Conservation (phyloP, 2,329 filamentous ascomycete genomes). For the Fusarium sp. region DNA sequence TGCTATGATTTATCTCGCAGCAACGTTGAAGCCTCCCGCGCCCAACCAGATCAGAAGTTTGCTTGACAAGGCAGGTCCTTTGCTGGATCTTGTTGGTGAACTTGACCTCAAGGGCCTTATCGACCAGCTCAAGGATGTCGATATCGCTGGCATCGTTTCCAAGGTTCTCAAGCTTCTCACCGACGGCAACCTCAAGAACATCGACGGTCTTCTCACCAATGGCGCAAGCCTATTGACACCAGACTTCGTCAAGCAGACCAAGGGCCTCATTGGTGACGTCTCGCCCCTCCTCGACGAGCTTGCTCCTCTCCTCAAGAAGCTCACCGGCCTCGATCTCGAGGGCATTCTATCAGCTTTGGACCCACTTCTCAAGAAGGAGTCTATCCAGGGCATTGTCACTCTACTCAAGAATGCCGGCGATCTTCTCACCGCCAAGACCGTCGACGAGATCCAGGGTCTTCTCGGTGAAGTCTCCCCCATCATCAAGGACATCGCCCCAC, state of each 20-base stretch:
- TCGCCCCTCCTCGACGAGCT: constrained; percentile 47
- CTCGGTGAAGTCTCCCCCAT: constrained; percentile 48
- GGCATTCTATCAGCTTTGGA: constrained; percentile 45
- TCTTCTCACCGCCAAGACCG: constrained; percentile 36
- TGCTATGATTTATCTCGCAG: constrained; percentile 53
- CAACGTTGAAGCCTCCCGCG: constrained; percentile 52
- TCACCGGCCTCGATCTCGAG: constrained; percentile 47
- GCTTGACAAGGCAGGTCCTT: constrained; percentile 43
- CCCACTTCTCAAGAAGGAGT: constrained; percentile 44
- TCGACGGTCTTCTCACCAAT: constrained; percentile 50
- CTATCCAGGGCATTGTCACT: constrained; percentile 40
- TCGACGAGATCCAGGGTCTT: constrained; percentile 47
- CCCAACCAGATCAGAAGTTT: constrained; percentile 45
- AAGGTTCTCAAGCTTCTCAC: constrained; percentile 47
- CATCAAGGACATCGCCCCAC: constrained; percentile 36
- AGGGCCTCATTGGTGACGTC: constrained; percentile 43
- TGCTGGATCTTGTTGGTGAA: constrained; percentile 45
- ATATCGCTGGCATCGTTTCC: constrained; percentile 46
- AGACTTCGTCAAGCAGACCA: constrained; percentile 34
- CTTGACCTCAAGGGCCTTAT: constrained; percentile 50
- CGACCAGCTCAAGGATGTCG: constrained; percentile 45
- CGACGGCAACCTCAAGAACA: constrained; percentile 47
- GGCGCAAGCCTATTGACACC: constrained; percentile 51
- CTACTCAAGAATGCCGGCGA: constrained; percentile 41
- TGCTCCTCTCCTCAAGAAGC: constrained; percentile 46